These are phyloP conservation scores for Lactarius psammicola DNA, from an alignment of 768 basidiomycete genomes.

Conservation along the genomic window DNA sequence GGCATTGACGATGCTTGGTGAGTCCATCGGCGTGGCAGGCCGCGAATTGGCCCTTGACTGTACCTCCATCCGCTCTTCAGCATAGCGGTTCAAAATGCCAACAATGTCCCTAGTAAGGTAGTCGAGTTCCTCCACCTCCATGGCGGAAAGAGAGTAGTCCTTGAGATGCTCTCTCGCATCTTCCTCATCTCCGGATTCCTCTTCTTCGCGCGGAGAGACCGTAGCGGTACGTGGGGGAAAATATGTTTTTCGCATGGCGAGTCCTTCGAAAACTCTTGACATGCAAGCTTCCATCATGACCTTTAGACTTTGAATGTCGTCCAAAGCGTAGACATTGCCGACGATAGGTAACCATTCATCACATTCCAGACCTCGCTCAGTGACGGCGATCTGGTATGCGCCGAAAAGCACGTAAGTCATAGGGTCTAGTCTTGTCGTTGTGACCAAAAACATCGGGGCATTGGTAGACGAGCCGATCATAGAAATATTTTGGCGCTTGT, in stretches of 20 bases:
- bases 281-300: slow-evolving; percentile 76
- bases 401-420: slow-evolving; percentile 91
- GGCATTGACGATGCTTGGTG: slow-evolving; percentile 43
- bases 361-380: slow-evolving; percentile 73
- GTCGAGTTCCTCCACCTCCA: slow-evolving; percentile 76
- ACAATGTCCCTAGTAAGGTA: slow-evolving; percentile 72
- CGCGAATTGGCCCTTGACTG: slow-evolving; percentile 63
- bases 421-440: slow-evolving; percentile 82
- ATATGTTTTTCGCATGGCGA: slow-evolving; percentile 48
- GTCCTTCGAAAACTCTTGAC: slow-evolving; percentile 88
- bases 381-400: slow-evolving; percentile 71
- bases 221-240: slow-evolving; percentile 36
- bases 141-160: slow-evolving; percentile 56
- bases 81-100: slow-evolving; percentile 66
- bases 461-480: slow-evolving; percentile 39
- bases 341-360: slow-evolving; percentile 89
- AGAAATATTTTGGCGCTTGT: slow-evolving; percentile 79
- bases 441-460: slow-evolving; percentile 62
- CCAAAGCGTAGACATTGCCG: slow-evolving; percentile 68
- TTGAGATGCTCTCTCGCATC: slow-evolving; percentile 36
- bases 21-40: slow-evolving; percentile 62
- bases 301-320: slow-evolving; percentile 82
- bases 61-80: slow-evolving; percentile 56
- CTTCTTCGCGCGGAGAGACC: slow-evolving; percentile 45
- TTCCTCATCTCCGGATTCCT: slow-evolving; percentile 61